Conservation (phyloP, 2,329 filamentous ascomycete genomes). For the Lecanicillium sp. region DNA sequence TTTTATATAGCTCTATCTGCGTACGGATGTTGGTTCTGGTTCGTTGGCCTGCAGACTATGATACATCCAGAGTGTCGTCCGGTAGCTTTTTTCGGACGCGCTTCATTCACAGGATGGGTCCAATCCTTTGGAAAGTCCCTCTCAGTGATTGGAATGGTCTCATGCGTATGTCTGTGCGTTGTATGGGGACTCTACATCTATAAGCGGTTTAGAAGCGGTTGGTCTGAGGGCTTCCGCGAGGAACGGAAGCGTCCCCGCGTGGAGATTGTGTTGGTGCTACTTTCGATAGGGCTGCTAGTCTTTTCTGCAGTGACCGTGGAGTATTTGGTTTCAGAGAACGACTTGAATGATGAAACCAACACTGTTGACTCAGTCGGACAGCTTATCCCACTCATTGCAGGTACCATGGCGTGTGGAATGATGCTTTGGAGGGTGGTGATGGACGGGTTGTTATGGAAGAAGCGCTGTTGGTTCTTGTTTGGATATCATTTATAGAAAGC, state of each 20-base stretch:
- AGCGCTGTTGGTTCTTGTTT: conserved; percentile 14
- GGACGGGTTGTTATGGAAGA: conserved; percentile 10
- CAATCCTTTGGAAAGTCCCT: conserved; percentile 12
- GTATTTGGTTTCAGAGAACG: conserved; percentile 13
- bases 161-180: conserved; percentile 7
- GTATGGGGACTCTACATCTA: conserved; percentile 6
- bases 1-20: conserved; percentile 15
- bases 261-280: conserved; percentile 13
- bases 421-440: conserved; percentile 13
- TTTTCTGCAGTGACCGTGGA: conserved; percentile 13
- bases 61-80: conserved; percentile 3
- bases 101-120: conserved; percentile 12
- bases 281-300: conserved; percentile 13
- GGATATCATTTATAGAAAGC: conserved; percentile 11
- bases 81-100: conserved; percentile 13
- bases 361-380: conserved; percentile 13
- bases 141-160: conserved; percentile 11
- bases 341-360: conserved; percentile 9
- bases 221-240: conserved; percentile 6
- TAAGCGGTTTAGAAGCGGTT: conserved; percentile 10
- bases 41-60: conserved; percentile 13
- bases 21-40: conserved; percentile 18
- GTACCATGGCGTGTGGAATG: conserved; percentile 11
- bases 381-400: conserved; percentile 16
- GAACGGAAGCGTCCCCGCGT: conserved; percentile 10